Percentiles rank a stretch among this genome's conserved stretches.
Conservation (phyloP, 2,329 filamentous ascomycete species). For the Alternaria triticimaculans region DNA sequence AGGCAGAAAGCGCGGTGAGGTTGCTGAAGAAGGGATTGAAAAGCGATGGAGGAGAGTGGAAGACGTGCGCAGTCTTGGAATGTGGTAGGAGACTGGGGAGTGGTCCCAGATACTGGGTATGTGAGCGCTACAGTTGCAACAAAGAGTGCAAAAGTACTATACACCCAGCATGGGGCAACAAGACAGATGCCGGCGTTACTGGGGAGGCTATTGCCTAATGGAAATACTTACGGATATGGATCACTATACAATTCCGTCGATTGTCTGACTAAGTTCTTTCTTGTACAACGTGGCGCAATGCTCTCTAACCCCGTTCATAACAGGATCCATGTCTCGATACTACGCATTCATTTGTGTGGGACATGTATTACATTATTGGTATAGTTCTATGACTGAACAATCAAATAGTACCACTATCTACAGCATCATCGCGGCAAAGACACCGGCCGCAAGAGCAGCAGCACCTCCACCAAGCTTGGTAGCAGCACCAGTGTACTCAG, state of each 20-base stretch:
- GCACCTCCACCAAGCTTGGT: conserved; percentile 10
- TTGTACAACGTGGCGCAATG: background rate
- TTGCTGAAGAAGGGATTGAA: conserved; percentile 21
- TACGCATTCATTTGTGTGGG: background rate
- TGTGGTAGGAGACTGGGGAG: conserved; percentile 18
- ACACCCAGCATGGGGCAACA: conserved; percentile 16
- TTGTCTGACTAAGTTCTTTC: background rate
- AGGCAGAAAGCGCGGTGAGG: conserved; percentile 14
- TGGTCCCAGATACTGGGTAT: conserved; percentile 38
- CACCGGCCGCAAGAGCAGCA: conserved; percentile 12
- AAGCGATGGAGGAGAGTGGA: conserved; percentile 10
- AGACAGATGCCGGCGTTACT: background rate
- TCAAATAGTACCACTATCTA: background rate
- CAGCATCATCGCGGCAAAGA: conserved; percentile 20
- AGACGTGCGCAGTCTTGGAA: conserved; percentile 11
- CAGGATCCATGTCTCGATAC: background rate
- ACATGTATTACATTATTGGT: background rate
- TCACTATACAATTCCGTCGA: background rate
- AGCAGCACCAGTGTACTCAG: conserved; percentile 25
- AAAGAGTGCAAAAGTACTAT: conserved; percentile 22
- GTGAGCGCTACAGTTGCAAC: conserved; percentile 5
- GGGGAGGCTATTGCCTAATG: background rate
- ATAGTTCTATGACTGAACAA: background rate
- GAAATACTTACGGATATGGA: background rate
- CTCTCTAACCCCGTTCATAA: background rate